Conservation (phyloP, 2,329 filamentous ascomycete genomes). For the Talaromyces amestolkiae region DNA sequence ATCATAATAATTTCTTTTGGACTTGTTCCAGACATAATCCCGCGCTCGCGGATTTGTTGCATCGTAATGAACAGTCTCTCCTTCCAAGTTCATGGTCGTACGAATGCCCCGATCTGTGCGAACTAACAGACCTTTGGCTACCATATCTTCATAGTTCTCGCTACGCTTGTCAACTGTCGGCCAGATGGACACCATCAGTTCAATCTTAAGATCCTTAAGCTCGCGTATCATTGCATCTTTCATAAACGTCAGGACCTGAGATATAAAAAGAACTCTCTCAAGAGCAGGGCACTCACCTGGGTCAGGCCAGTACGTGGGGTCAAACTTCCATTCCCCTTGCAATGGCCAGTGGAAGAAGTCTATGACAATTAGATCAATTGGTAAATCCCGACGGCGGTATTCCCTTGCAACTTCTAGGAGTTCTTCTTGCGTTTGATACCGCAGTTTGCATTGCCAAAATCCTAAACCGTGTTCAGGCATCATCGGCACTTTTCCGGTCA, state of each 20-base stretch:
- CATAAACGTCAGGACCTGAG: background rate
- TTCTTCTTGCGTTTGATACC: slow-evolving; percentile 66
- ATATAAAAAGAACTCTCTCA: background rate
- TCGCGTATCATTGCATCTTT: slow-evolving; percentile 63
- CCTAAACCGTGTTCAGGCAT: slow-evolving; percentile 68
- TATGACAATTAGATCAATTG: slow-evolving; percentile 63
- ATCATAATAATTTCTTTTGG: slow-evolving; percentile 59
- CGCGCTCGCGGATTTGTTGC: slow-evolving; percentile 62
- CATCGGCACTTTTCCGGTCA: slow-evolving; percentile 60
- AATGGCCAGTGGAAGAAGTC: slow-evolving; percentile 68
- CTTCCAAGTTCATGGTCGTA: slow-evolving; percentile 58
- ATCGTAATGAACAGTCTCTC: slow-evolving; percentile 61
- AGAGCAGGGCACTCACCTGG: slow-evolving; percentile 44
- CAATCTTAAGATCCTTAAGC: slow-evolving; percentile 57
- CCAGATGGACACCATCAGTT: slow-evolving; percentile 70
- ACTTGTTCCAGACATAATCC: slow-evolving; percentile 59
- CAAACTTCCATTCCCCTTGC: slow-evolving; percentile 68
- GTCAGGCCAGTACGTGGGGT: slow-evolving; percentile 63
- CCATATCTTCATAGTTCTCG: slow-evolving; percentile 62
- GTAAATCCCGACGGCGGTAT: slow-evolving; percentile 56
- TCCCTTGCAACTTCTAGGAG: slow-evolving; percentile 59
- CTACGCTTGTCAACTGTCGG: slow-evolving; percentile 61
- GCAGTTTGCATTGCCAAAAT: slow-evolving; percentile 67
- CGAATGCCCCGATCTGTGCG: slow-evolving; percentile 60
- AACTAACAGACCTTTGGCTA: slow-evolving; percentile 60